Conservation (phyloP, 2,329 filamentous ascomycete species). For the Cordyceps pruinosa region DNA sequence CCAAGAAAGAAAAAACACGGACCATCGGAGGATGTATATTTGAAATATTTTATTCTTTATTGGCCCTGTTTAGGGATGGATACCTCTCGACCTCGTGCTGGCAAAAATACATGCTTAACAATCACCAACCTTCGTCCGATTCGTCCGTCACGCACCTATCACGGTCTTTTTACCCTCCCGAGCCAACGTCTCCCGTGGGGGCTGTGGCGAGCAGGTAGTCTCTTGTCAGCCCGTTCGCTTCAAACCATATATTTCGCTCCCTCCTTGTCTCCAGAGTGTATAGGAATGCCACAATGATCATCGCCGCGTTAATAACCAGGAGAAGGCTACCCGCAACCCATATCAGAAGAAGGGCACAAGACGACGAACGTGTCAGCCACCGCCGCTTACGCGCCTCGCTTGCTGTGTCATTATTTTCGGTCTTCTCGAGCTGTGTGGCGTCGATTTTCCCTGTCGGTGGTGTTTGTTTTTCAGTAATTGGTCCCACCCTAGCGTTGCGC, state of each 20-base stretch:
- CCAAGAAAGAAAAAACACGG: too few relatives aligned
- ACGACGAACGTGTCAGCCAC: not conserved
- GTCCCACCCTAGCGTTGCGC: too few relatives aligned
- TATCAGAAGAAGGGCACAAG: not conserved
- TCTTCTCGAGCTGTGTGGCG: not conserved
- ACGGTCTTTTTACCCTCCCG: not conserved
- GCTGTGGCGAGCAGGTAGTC: constrained; percentile 20
- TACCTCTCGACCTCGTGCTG: not conserved
- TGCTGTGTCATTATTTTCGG: not conserved
- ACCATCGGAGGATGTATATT: too few relatives aligned
- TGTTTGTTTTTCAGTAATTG: too few relatives aligned
- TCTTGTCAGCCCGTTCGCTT: constrained; percentile 25
- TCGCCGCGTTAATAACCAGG: not conserved
- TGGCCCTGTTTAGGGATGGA: not conserved
- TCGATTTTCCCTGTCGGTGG: too few relatives aligned
- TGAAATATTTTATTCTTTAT: not conserved
- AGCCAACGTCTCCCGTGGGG: not conserved
- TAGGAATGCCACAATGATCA: not conserved
- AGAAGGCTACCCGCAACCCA: not conserved
- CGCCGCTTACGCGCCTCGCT: not conserved
- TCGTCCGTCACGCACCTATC: not conserved
- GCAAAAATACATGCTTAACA: not conserved
- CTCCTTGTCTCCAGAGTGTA: too few relatives aligned
- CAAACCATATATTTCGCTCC: constrained; percentile 21
- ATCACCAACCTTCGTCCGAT: not conserved